Evolutionary conservation across 2,329 filamentous ascomycete species (phyloP), one percentile per base, ranked within the genome.

Genomic region (Xylaria sp.): DNA sequence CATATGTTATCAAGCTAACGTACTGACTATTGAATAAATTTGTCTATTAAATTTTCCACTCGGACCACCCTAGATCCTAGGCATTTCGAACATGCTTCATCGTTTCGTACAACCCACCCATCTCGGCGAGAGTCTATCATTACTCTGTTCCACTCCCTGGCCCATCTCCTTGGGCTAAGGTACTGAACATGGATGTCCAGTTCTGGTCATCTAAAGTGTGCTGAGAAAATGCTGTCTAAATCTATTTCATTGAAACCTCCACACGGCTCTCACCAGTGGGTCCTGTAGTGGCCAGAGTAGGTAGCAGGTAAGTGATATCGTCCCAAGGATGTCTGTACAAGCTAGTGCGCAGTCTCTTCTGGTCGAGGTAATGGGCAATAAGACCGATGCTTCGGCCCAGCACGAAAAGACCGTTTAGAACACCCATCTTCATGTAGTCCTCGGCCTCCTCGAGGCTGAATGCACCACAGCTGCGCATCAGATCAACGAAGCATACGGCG

Each of bases 281-380:
- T 72, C 90, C 89, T 68, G 87, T 87, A 80, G 91, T 87, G 77
- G 87, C 85, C 71, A 97, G 85, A 83, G 88, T 92, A 78, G 94
- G 94, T 76, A 97, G 90, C 76, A 97, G 89, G 85, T 97, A 97
- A 74, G 94, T 97, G 80, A 97, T 97, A 82, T 97, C 94, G 81
- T 97, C 96, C 96, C 96, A 98, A 80, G 96, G 96, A 89, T 97
- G 94, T 81, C 96, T 92, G 92, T 99, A 99, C 74, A 99, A 90
- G 81, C 96, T 96, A 79, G 96, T 99, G 78, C 95, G 92, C 83
- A 99, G 89, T 84, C 96, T 91, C 94, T 99, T 99, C 90, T 99
- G 96, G 86, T 99, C 96, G 78, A 99, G 91, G 89, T 95, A 98
- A 85, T 99, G 96, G 79, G 96, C 96, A 91, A 99, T 99, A 75